phyloP scores from a whole-genome alignment of 176 grass and related monocot genomes.

The Phoenix roebelenii region DNA sequence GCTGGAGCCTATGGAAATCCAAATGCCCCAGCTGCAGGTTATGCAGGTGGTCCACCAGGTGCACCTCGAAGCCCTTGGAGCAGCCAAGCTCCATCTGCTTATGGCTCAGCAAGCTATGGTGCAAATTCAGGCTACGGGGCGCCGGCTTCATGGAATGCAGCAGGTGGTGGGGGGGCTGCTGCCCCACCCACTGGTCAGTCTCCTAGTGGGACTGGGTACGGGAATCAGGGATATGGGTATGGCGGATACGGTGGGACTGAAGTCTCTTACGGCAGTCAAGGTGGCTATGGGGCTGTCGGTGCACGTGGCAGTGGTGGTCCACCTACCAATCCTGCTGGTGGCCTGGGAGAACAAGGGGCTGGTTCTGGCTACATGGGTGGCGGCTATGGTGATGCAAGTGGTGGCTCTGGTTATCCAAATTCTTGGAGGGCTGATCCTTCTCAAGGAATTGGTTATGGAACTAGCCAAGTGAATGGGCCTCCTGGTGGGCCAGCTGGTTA shows the following conservation, averaged over 20 bases:
- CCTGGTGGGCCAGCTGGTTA: constrained; percentile 64
- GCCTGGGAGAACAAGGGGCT: constrained; percentile 22
- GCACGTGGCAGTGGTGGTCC: constrained; percentile 29
- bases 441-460: constrained; percentile 54
- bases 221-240: constrained; percentile 75
- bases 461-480: constrained; percentile 58
- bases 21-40: constrained; percentile 38
- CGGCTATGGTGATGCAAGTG: constrained; percentile 62
- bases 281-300: constrained; percentile 55
- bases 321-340: constrained; percentile 40
- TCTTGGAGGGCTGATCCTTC: constrained; percentile 68
- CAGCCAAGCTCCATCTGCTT: constrained; percentile 69
- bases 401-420: constrained; percentile 52
- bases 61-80: constrained; percentile 67
- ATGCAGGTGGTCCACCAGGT: constrained; percentile 48
- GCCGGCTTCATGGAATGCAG: constrained; percentile 50
- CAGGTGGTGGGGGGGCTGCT: constrained; percentile 34
- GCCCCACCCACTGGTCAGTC: constrained; percentile 49
- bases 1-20: constrained; percentile 51
- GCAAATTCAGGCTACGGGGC: constrained; percentile 47
- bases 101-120: constrained; percentile 63
- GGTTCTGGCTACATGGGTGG: constrained; percentile 45
- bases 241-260: constrained; percentile 68
- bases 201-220: constrained; percentile 55
- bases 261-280: constrained; percentile 58